These are phyloP conservation scores for Xylaria sp. DNA, from an alignment of 2,329 filamentous ascomycete genomes.

Conservation along the genomic window DNA sequence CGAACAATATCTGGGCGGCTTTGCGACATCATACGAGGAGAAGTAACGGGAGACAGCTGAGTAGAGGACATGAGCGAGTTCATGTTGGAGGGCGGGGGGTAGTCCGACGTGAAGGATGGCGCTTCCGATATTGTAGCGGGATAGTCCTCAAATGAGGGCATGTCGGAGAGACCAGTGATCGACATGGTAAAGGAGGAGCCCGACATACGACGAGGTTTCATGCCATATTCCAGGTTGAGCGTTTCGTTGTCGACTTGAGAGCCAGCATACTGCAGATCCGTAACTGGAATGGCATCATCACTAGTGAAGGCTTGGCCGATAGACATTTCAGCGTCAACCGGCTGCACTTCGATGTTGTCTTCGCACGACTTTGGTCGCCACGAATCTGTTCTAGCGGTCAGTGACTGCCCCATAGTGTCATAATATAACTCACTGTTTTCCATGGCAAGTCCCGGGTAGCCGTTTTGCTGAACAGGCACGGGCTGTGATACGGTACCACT, in stretches of 20 bases:
- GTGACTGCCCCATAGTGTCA: constrained; percentile 13
- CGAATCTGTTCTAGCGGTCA: constrained; percentile 34
- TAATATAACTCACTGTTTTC: constrained; percentile 42
- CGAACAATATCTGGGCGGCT: constrained; percentile 56
- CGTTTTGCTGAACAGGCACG: constrained; percentile 54
- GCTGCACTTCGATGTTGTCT: constrained; percentile 51
- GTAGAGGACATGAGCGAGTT: constrained; percentile 67
- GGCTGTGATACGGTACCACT: constrained; percentile 50
- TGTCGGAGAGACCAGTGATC: constrained; percentile 59
- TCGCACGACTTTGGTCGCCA: constrained; percentile 55
- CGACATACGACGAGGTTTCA: constrained; percentile 59
- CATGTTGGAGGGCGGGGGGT: constrained; percentile 60
- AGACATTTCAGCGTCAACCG: constrained; percentile 51
- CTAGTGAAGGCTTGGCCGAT: constrained; percentile 59
- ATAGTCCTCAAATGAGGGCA: constrained; percentile 67
- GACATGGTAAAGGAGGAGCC: constrained; percentile 71
- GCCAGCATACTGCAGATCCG: constrained; percentile 52
- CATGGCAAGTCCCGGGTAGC: constrained; percentile 46
- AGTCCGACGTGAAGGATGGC: constrained; percentile 61
- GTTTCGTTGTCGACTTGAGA: constrained; percentile 46
- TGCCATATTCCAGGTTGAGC: constrained; percentile 46
- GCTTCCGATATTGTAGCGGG: constrained; percentile 61
- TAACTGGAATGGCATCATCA: constrained; percentile 58
- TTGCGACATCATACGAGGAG: constrained; percentile 60
- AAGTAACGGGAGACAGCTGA: constrained; percentile 67